These are phyloP conservation scores for Patellaria atrata DNA, from an alignment of 495 filamentous ascomycete species.

Conservation along the genomic window DNA sequence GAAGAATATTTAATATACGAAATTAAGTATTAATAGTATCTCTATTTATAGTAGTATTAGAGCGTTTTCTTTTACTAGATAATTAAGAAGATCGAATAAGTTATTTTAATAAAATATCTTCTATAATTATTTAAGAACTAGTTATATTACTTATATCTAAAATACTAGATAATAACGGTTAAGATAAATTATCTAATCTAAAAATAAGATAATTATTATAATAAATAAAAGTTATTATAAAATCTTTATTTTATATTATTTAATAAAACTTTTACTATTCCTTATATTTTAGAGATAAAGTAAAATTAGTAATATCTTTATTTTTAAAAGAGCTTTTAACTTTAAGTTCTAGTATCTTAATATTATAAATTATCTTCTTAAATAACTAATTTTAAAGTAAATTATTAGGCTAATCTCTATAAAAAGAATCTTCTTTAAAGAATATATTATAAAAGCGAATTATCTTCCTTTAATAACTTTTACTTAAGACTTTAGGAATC, in stretches of 20 bases:
- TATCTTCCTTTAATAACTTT: neutral
- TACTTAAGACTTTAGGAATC: conserved; percentile 2
- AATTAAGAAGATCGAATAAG: too few species aligned
- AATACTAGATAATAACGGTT: neutral
- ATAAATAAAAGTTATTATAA: neutral
- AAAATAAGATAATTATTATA: conserved; percentile 1
- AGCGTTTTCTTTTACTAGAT: too few species aligned
- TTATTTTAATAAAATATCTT: too few species aligned
- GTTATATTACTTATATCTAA: too few species aligned
- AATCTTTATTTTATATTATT: neutral
- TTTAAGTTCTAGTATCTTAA: neutral
- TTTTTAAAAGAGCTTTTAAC: neutral
- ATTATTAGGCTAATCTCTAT: neutral
- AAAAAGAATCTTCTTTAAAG: conserved; percentile 1
- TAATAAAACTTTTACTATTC: neutral
- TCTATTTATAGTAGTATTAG: too few species aligned
- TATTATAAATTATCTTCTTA: neutral
- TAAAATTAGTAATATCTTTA: neutral
- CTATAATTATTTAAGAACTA: too few species aligned
- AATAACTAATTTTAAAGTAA: neutral
- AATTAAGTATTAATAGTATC: too few species aligned
- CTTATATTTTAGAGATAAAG: neutral
- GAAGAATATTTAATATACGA: too few species aligned
- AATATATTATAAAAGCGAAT: conserved; percentile 6
- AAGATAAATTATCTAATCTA: neutral